Conservation (phyloP, 2,329 filamentous ascomycete species). For the Thelonectria olida region DNA sequence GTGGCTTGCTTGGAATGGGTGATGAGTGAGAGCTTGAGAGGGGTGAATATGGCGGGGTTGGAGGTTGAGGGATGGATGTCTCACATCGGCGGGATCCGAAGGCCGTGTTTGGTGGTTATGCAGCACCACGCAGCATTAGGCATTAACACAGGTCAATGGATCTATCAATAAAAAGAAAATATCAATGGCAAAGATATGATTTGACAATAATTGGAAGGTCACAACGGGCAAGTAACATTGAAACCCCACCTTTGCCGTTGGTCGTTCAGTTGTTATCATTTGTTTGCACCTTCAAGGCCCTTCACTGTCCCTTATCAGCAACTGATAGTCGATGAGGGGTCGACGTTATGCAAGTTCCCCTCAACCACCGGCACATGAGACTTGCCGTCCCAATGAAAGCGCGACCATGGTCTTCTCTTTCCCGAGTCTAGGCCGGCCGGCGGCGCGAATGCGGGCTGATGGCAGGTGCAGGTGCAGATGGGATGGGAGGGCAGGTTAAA, state of each 20-base stretch:
- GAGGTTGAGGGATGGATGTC: neutral
- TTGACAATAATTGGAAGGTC: neutral
- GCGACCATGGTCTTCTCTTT: neutral
- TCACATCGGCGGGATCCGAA: neutral
- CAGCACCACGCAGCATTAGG: neutral
- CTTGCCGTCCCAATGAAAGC: conserved; percentile 10
- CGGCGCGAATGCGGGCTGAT: neutral
- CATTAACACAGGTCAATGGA: neutral
- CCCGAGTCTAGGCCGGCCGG: neutral
- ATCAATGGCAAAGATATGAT: neutral
- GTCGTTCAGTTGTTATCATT: neutral
- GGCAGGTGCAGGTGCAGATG: neutral
- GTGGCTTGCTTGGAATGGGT: neutral
- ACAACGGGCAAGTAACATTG: neutral
- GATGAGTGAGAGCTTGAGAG: neutral
- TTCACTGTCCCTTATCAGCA: conserved; percentile 2
- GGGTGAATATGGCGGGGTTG: conserved; percentile 7
- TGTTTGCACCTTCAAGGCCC: neutral
- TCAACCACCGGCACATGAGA: neutral
- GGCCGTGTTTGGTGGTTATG: neutral
- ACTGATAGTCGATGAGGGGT: conserved; percentile 4
- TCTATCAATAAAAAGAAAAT: neutral
- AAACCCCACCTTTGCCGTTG: neutral
- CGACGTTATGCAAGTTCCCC: neutral
- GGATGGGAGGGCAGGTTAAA: neutral